Conservation (phyloP, 768 basidiomycete species). For the Cyclocybe aegerita region DNA sequence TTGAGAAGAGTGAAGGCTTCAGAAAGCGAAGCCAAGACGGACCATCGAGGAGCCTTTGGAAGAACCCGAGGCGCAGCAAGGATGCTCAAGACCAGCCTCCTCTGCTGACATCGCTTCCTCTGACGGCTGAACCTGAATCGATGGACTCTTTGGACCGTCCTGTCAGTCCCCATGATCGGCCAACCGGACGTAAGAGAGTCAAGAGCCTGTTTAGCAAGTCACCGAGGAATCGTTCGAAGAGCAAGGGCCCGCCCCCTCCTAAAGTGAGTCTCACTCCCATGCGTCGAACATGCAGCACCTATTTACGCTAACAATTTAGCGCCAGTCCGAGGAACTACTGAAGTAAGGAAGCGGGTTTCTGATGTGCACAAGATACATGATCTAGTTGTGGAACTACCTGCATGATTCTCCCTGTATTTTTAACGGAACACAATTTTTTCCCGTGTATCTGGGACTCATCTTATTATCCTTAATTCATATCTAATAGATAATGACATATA, state of each 20-base stretch:
- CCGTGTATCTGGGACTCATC: too few relatives aligned
- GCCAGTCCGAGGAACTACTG: constrained; percentile 12
- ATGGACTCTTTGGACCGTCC: constrained; percentile 15
- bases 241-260: constrained; percentile 13
- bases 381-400: too few relatives aligned
- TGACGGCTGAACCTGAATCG: constrained; percentile 43
- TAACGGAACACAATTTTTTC: too few relatives aligned
- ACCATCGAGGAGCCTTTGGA: constrained; percentile 13
- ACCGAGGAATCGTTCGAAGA: constrained; percentile 20
- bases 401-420: too few relatives aligned
- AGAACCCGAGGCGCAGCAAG: constrained; percentile 9
- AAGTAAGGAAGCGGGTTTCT: background rate
- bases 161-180: constrained; percentile 13
- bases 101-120: constrained; percentile 23
- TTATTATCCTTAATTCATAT: too few relatives aligned
- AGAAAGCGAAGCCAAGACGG: constrained; percentile 12
- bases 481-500: too few relatives aligned
- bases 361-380: background rate
- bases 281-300: too few relatives aligned
- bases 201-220: constrained; percentile 30
- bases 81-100: constrained; percentile 1
- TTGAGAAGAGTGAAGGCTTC: background rate
- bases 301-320: background rate
- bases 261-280: constrained; percentile 6
- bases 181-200: constrained; percentile 25